phyloP scores from a whole-genome alignment of 345 rosid genomes.

The Linum lewisii region DNA sequence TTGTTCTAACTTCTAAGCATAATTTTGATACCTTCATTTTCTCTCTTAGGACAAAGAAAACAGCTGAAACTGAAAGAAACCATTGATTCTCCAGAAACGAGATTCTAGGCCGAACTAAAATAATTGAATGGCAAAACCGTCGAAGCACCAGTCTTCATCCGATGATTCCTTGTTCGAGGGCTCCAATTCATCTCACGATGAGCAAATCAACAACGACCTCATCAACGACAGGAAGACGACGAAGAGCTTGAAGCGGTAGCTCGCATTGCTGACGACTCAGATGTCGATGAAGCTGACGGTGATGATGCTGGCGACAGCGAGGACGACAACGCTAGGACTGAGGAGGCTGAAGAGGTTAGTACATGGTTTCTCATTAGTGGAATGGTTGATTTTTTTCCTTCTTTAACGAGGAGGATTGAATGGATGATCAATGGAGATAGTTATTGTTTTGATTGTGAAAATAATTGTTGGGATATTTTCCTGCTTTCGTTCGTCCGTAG shows the following conservation, averaged over 20 bases:
- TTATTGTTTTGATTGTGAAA: no score
- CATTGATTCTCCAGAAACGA: no score
- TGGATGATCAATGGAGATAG: no score
- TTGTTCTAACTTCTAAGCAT: conserved; percentile 1
- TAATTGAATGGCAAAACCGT: conserved; percentile 38
- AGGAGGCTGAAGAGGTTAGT: conserved; percentile 43
- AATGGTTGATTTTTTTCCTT: no score
- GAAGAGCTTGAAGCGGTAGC: conserved; percentile 95
- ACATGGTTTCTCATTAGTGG: background rate
- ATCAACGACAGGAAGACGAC: conserved; percentile 66
- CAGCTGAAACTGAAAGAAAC: no score
- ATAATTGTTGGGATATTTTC: no score
- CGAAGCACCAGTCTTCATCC: conserved; percentile 55
- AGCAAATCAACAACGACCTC: conserved; percentile 54
- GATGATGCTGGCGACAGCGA: conserved; percentile 17
- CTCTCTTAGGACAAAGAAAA: no score
- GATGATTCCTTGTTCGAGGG: conserved; percentile 53
- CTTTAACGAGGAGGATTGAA: no score
- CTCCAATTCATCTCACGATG: conserved; percentile 54
- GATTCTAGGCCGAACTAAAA: no score
- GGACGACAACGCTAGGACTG: conserved; percentile 17
- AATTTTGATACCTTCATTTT: conserved; percentile 7
- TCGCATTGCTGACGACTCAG: conserved; percentile 66
- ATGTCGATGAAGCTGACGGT: conserved; percentile 29
- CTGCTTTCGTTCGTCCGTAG: no score